These are phyloP conservation scores for Phytophthora ohioensis DNA, from an alignment of 352 stramenopile genomes.

Conservation along the genomic window DNA sequence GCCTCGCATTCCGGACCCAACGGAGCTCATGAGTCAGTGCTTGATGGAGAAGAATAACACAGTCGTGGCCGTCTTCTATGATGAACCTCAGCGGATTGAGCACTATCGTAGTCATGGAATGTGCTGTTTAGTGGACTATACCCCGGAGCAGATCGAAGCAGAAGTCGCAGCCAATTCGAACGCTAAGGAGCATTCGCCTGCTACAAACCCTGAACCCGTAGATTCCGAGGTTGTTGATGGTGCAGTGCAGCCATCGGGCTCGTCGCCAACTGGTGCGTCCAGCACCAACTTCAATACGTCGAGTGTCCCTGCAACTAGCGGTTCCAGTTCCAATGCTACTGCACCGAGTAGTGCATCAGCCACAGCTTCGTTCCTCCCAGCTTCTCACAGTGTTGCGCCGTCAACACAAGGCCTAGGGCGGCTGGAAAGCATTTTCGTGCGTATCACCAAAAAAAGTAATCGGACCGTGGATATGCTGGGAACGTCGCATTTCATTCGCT, in stretches of 20 bases:
- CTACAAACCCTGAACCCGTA: slow-evolving; percentile 4
- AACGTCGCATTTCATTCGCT: not conserved
- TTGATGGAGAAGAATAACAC: slow-evolving; percentile 54
- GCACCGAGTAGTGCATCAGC: slow-evolving; percentile 20
- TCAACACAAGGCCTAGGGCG: slow-evolving; percentile 64
- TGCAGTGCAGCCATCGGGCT: slow-evolving; percentile 1
- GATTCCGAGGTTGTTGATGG: slow-evolving; percentile 18
- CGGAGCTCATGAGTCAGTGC: slow-evolving; percentile 41
- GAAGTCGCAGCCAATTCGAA: slow-evolving; percentile 32
- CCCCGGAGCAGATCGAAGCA: slow-evolving; percentile 35
- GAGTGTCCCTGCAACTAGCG: slow-evolving; percentile 12
- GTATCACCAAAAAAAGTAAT: slow-evolving; percentile 87
- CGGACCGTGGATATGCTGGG: not conserved
- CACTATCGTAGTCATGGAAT: slow-evolving; percentile 46
- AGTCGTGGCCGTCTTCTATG: slow-evolving; percentile 44
- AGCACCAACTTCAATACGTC: slow-evolving; percentile 21
- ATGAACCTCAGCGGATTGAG: slow-evolving; percentile 35
- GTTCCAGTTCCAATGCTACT: slow-evolving; percentile 26
- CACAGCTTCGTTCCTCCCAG: slow-evolving; percentile 18
- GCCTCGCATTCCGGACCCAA: slow-evolving; percentile 27
- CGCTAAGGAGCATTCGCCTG: slow-evolving; percentile 14
- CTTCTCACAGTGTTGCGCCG: slow-evolving; percentile 23
- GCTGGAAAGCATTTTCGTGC: slow-evolving; percentile 87
- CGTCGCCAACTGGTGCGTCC: slow-evolving; percentile 13
- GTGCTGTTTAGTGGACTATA: slow-evolving; percentile 48